Evolutionary conservation across 2,329 filamentous ascomycete genomes (phyloP).

Genomic region (Colletotrichum filicis): DNA sequence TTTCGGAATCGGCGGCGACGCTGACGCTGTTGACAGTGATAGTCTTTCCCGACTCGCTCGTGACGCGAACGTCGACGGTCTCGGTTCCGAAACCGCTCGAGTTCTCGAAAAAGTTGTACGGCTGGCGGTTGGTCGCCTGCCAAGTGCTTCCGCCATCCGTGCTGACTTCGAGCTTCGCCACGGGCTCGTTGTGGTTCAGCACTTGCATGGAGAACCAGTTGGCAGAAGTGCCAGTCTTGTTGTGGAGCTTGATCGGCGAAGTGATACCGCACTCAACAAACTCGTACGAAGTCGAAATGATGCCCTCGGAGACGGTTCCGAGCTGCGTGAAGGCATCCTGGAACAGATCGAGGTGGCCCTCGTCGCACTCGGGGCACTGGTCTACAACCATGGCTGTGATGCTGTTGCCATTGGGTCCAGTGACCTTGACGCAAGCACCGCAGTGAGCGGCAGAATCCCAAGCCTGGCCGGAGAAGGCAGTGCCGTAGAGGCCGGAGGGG

Average conservation of each 20-base stretch:
- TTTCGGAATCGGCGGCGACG: slow-evolving; percentile 46
- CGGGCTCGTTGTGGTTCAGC: slow-evolving; percentile 68
- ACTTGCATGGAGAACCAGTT: slow-evolving; percentile 65
- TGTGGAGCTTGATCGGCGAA: slow-evolving; percentile 53
- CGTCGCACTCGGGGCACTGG: slow-evolving; percentile 54
- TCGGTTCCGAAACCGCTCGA: slow-evolving; percentile 64
- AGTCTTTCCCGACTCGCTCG: slow-evolving; percentile 60
- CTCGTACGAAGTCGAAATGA: slow-evolving; percentile 48
- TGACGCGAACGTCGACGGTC: slow-evolving; percentile 66
- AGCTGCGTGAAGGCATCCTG: slow-evolving; percentile 52
- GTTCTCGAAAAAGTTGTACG: slow-evolving; percentile 73
- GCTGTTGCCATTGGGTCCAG: slow-evolving; percentile 63
- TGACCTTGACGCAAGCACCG: slow-evolving; percentile 71
- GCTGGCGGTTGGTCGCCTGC: slow-evolving; percentile 62
- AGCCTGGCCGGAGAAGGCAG: slow-evolving; percentile 67
- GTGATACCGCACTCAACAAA: slow-evolving; percentile 54
- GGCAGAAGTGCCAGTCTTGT: slow-evolving; percentile 55
- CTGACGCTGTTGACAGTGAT: slow-evolving; percentile 63
- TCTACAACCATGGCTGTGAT: slow-evolving; percentile 72
- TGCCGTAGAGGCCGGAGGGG: slow-evolving; percentile 68
- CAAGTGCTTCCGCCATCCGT: slow-evolving; percentile 69
- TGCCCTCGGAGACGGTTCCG: slow-evolving; percentile 47
- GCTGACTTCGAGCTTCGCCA: slow-evolving; percentile 68
- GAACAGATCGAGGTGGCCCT: slow-evolving; percentile 57
- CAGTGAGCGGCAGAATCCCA: slow-evolving; percentile 69